Conservation (phyloP, 768 basidiomycete genomes). For the Hemileccinum rubropunctum region DNA sequence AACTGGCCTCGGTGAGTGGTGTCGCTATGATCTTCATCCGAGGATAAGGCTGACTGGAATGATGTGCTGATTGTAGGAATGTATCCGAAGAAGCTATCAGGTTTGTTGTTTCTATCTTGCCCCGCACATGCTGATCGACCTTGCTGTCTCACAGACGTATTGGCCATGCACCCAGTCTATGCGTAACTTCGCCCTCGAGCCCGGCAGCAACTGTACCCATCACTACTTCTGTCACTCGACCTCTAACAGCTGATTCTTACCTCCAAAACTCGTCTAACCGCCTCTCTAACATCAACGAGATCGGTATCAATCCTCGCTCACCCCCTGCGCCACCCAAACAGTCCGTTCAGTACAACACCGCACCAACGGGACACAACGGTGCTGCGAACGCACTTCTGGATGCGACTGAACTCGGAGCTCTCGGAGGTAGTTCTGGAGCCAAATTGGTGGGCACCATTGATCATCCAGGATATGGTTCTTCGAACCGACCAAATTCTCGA, state of each 20-base stretch:
- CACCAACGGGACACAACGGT: slow-evolving; percentile 24
- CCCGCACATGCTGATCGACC: neutral
- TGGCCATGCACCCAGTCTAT: slow-evolving; percentile 44
- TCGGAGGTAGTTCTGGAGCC: slow-evolving; percentile 9
- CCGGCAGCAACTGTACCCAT: slow-evolving; percentile 31
- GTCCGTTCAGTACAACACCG: slow-evolving; percentile 29
- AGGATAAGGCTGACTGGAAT: neutral
- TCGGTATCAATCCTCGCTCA: slow-evolving; percentile 3
- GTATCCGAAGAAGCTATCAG: slow-evolving; percentile 72
- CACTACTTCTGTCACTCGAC: slow-evolving; percentile 20
- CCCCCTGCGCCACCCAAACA: slow-evolving; percentile 14
- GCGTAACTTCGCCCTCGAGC: slow-evolving; percentile 25
- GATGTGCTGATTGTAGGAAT: slow-evolving; percentile 39
- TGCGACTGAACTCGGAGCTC: slow-evolving; percentile 21
- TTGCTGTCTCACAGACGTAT: slow-evolving; percentile 39
- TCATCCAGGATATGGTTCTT: slow-evolving; percentile 26
- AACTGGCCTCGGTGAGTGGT: slow-evolving; percentile 77
- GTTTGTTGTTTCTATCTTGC: slow-evolving; percentile 15
- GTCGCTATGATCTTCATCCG: neutral
- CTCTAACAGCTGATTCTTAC: slow-evolving; percentile 21
- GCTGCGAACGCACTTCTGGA: slow-evolving; percentile 10
- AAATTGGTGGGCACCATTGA: slow-evolving; percentile 22
- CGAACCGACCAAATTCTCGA: slow-evolving; percentile 12
- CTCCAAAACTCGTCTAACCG: slow-evolving; percentile 7
- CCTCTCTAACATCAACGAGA: slow-evolving; percentile 10